phyloP scores from a whole-genome alignment of 2,329 filamentous ascomycete species.

The Aspergillus quadrilineatus region DNA sequence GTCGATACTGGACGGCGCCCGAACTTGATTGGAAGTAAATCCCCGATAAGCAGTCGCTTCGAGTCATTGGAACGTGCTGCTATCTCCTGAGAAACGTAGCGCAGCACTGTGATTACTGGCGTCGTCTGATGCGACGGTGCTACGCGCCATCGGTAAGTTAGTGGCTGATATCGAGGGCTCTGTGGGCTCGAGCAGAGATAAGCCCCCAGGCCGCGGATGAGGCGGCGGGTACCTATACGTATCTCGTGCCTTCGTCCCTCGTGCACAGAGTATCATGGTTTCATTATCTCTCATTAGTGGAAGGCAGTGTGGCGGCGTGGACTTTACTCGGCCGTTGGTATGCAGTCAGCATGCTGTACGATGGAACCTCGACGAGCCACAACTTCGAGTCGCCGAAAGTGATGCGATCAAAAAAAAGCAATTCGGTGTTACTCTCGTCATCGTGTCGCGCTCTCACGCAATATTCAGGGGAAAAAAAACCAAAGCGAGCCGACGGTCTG shows the following conservation, averaged over 20 bases:
- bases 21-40: not conserved
- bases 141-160: not conserved
- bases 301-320: not conserved
- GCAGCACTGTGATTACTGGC: not conserved
- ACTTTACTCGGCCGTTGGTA: not conserved
- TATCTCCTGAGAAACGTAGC: not conserved
- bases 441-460: too few relatives aligned
- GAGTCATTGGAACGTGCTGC: not conserved
- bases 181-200: not conserved
- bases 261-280: not conserved
- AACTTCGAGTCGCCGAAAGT: too few relatives aligned
- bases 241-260: too few relatives aligned
- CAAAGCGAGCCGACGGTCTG: too few relatives aligned
- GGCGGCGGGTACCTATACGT: not conserved
- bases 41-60: not conserved
- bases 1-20: not conserved
- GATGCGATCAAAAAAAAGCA: too few relatives aligned
- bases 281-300: not conserved
- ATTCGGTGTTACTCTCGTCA: too few relatives aligned
- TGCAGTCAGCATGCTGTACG: not conserved
- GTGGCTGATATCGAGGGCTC: not conserved
- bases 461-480: too few relatives aligned
- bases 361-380: not conserved
- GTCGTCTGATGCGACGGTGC: not conserved
- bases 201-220: not conserved